phyloP scores from a whole-genome alignment of 441 rosid genomes.

The Croton laevigatus region DNA sequence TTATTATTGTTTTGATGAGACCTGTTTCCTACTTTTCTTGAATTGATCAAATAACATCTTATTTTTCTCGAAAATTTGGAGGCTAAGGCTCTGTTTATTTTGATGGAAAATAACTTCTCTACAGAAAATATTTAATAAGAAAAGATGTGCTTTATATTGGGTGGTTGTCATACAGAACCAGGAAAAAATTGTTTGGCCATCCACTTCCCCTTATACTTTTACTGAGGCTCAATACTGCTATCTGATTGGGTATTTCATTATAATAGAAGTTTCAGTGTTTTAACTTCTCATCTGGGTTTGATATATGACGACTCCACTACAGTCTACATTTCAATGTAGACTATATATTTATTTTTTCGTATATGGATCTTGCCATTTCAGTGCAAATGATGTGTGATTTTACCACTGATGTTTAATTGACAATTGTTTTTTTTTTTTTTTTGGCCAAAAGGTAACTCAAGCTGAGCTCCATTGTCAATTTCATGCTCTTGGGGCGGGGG shows the following conservation, averaged over 20 bases:
- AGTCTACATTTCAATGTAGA: too few species aligned
- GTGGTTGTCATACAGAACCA: too few species aligned
- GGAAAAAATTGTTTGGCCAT: too few species aligned
- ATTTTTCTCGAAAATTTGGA: background rate
- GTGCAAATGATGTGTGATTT: background rate
- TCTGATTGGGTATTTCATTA: too few species aligned
- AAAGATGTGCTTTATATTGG: too few species aligned
- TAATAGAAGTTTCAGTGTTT: too few species aligned
- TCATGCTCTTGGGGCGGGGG: conserved; percentile 77
- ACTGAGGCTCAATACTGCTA: too few species aligned
- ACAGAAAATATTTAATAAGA: background rate
- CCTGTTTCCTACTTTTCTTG: background rate
- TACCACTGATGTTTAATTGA: background rate
- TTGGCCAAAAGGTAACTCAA: conserved; percentile 57
- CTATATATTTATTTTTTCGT: background rate
- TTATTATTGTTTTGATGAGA: background rate
- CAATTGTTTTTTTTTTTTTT: too few species aligned
- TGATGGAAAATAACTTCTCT: background rate
- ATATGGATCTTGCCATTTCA: background rate
- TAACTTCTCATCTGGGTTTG: too few species aligned
- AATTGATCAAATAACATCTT: background rate
- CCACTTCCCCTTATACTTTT: background rate
- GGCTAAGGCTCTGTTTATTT: background rate
- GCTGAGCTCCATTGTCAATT: conserved; percentile 83
- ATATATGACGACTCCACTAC: too few species aligned